phyloP scores from a whole-genome alignment of 2,329 filamentous ascomycete genomes.

The Conoideocrella luteorostrata region DNA sequence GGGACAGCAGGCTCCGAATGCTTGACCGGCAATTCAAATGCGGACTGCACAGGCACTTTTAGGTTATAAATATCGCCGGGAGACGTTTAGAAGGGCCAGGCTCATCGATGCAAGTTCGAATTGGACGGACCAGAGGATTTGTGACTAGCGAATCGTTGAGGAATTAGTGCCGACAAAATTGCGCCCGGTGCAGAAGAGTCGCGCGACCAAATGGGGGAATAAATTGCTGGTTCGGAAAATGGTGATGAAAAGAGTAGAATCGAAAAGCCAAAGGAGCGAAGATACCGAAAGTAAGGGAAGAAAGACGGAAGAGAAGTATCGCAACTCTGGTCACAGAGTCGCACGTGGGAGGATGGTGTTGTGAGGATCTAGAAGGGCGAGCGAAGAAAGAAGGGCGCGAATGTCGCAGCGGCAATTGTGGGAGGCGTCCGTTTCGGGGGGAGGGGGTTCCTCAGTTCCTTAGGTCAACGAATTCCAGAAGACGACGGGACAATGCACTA shows the following conservation, averaged over 20 bases:
- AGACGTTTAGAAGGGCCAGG: not conserved
- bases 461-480: slow-evolving; percentile 5
- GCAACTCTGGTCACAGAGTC: slow-evolving; percentile 1
- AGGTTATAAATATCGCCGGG: too few relatives aligned
- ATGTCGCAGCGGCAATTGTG: not conserved
- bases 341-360: slow-evolving; percentile 7
- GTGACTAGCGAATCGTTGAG: not conserved
- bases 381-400: slow-evolving; percentile 6
- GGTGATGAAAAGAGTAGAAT: slow-evolving; percentile 1
- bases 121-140: not conserved
- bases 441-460: slow-evolving; percentile 13
- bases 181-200: slow-evolving; percentile 3
- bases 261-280: slow-evolving; percentile 4
- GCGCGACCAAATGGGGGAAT: not conserved
- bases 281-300: slow-evolving; percentile 4
- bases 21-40: too few relatives aligned
- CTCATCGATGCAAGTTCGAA: not conserved
- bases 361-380: slow-evolving; percentile 9
- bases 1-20: too few relatives aligned
- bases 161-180: not conserved
- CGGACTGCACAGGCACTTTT: too few relatives aligned
- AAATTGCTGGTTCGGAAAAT: slow-evolving; percentile 7
- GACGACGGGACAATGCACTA: slow-evolving; percentile 3
- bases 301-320: slow-evolving; percentile 10
- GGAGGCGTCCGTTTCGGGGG: slow-evolving; percentile 5